Evolutionary conservation across 2,329 filamentous ascomycete species (phyloP), one percentile per base, ranked within the genome.

Genomic region (Pyrenochaeta sp.): DNA sequence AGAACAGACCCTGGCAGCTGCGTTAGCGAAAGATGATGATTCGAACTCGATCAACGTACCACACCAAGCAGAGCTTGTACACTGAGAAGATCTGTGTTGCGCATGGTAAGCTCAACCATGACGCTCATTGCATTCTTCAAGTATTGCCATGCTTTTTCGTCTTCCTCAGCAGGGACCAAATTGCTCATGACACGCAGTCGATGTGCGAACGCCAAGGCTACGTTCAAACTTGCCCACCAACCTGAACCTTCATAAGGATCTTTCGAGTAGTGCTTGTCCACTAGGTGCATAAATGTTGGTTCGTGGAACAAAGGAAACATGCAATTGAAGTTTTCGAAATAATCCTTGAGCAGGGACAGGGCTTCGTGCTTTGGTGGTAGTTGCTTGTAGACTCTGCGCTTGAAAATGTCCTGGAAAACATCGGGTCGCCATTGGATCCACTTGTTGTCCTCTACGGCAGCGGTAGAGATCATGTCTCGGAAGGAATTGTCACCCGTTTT

Each of bases 361-460:
- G 91, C 90, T 73, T 96, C 92, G n/a, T 85, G 80, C 71, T 95
- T 95, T 1, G 89, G 79, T 3, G 94, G 94, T 21, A 97, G 73
- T 11, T 85, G 87, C 48, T 88, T 87, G 77, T 93, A 96, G 19
- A 96, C 81, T 11, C 87, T 86, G 24, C 92, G 85, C 39, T 86
- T 84, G 74, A 97, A 97, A 14, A 99, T 83, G 68, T 97, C 93
- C 35, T 88, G 84, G 71, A 97, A 97, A 17, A 97, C 87, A 67
- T 97, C 92, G n/a, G 92, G 92, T 65, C 96, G 96, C 94, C 94
- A 97, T 61, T 94, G 90, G 61, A 90, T 90, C 89, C 90, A 96
- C 68, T 96, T 96, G 72, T 94, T 90, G 62, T 96, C 90, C 59
- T 96, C 90, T 28, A 95, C 85, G 18, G 89, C 90, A 3, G 74